phyloP scores from a whole-genome alignment of 352 stramenopile genomes.

The Globisporangium canariense region DNA sequence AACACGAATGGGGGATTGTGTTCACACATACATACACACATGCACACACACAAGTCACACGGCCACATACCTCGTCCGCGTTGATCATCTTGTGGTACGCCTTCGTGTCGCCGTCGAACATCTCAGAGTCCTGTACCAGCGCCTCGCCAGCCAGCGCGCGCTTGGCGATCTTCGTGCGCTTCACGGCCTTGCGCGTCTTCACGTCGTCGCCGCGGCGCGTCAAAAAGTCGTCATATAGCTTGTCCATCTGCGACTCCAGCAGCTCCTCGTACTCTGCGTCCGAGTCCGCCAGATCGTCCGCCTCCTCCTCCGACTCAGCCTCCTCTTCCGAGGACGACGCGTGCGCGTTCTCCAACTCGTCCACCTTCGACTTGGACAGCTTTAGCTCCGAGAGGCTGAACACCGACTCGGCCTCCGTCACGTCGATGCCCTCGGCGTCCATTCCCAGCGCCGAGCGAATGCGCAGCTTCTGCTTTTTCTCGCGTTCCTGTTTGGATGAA shows the following conservation, averaged over 20 bases:
- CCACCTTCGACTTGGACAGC: slow-evolving; percentile 73
- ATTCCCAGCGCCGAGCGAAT: slow-evolving; percentile 79
- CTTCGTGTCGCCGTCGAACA: slow-evolving; percentile 79
- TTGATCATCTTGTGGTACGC: slow-evolving; percentile 88
- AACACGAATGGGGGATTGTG: slow-evolving; percentile 82
- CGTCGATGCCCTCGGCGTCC: slow-evolving; percentile 79
- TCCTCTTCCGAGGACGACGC: slow-evolving; percentile 45
- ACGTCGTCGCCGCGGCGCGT: slow-evolving; percentile 70
- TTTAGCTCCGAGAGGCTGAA: slow-evolving; percentile 82
- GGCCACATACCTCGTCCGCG: slow-evolving; percentile 71
- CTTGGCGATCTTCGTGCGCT: slow-evolving; percentile 84
- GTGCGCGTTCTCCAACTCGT: slow-evolving; percentile 69
- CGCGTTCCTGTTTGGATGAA: slow-evolving; percentile 53
- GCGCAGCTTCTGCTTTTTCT: slow-evolving; percentile 83
- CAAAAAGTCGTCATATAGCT: slow-evolving; percentile 81
- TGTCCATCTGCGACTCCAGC: slow-evolving; percentile 82
- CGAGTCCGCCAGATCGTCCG: slow-evolving; percentile 49
- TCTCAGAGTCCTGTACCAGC: slow-evolving; percentile 71
- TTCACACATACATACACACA: slow-evolving; percentile 21
- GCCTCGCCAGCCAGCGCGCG: slow-evolving; percentile 77
- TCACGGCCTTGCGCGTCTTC: slow-evolving; percentile 83
- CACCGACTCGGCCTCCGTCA: slow-evolving; percentile 72
- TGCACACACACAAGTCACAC: slow-evolving; percentile 2
- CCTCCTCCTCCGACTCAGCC: slow-evolving; percentile 26
- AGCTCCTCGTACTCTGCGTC: slow-evolving; percentile 81